Base-by-base conservation (phyloP, 352 stramenopile species). In the Phytopythium cucurbitacearum region DNA sequence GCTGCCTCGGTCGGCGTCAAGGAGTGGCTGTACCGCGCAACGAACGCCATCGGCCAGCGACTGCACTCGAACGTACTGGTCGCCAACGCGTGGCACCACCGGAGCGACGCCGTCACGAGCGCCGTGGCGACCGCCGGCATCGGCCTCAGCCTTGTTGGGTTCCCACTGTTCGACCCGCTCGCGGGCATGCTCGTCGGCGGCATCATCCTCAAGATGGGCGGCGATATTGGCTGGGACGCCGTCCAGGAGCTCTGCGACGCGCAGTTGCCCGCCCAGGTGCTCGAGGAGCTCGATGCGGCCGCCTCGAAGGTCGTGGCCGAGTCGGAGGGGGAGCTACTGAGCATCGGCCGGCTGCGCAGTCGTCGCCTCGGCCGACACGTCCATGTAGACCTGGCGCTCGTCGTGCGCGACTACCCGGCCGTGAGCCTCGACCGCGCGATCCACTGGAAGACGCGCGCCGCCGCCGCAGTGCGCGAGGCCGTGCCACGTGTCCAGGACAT, bases 61-160 rank as follows among this genome's bases (percentile, higher is more conserved):
- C 70, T 97, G 35, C 95, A 98, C 73, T 97, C 87, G 46, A 89
- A 67, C 40, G 81, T 98, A 13, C 73, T 99, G 7, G 92, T 98
- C 64, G 94, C 96, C 7, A 99, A 99, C 71, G 96, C 96, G 13
- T 98, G 94, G 94, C 95, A 99, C 56, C 87, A 96, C 52, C 85
- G 87, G 33, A 93, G 81, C 36, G 87, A 96, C 53, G 83, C 87
- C 1, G 62, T 91, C 34, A 90, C 87, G 9, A 95, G 84, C 37
- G 65, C 94, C 7, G 76, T 94, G 5, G 86, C 85, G 1, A 76
- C 85, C 67, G 60, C 62, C 2, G 79, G 79, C 28, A 87, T 90
- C 40, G 71, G 76, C 0, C 53, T 90, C 35, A 87, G 76, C 60
- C 62, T 90, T 12, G 67, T 67, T 0, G 79, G 79, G 0, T 70